Evolutionary conservation across 805 yeast species (phyloP).

Genomic region (Candida adriatica): DNA sequence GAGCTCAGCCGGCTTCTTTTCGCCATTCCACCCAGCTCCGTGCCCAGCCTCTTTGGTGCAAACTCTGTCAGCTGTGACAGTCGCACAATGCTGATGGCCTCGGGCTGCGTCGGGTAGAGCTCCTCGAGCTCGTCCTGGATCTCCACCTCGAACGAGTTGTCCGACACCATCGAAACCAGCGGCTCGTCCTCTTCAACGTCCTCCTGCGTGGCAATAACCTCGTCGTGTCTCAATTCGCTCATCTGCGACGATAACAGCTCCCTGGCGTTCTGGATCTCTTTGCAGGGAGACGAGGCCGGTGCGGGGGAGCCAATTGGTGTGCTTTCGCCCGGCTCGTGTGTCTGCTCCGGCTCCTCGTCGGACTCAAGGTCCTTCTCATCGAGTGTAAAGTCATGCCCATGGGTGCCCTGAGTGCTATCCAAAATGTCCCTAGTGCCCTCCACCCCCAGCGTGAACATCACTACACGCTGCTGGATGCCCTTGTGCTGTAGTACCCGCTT

Average conservation of each 20-base stretch:
- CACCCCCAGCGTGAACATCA: slow-evolving; percentile 6
- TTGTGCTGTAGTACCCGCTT: slow-evolving; percentile 8
- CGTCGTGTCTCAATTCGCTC: too few relatives aligned
- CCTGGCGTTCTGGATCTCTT: slow-evolving; percentile 13
- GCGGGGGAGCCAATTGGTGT: too few relatives aligned
- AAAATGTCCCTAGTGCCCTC: slow-evolving; percentile 7
- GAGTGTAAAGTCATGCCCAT: slow-evolving; percentile 8
- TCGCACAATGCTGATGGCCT: slow-evolving; percentile 13
- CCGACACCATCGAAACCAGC: slow-evolving; percentile 4
- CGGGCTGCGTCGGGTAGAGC: slow-evolving; percentile 24
- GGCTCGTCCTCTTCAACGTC: background rate
- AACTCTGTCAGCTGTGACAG: slow-evolving; percentile 19
- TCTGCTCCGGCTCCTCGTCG: slow-evolving; percentile 1
- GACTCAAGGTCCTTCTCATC: slow-evolving; percentile 14
- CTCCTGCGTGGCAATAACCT: background rate
- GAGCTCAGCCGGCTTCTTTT: too few relatives aligned
- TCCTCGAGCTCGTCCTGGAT: slow-evolving; percentile 23
- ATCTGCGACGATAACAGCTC: slow-evolving; percentile 11
- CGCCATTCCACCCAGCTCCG: too few relatives aligned
- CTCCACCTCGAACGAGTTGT: slow-evolving; percentile 11
- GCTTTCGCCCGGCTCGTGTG: background rate
- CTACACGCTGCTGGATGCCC: slow-evolving; percentile 7
- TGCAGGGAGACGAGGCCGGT: slow-evolving; percentile 11
- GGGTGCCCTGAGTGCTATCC: background rate
- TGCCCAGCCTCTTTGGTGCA: too few relatives aligned